Evolutionary conservation across 495 filamentous ascomycete genomes (phyloP), one percentile per base, ranked within the genome.

Genomic region (Penicillium tannophilum): DNA sequence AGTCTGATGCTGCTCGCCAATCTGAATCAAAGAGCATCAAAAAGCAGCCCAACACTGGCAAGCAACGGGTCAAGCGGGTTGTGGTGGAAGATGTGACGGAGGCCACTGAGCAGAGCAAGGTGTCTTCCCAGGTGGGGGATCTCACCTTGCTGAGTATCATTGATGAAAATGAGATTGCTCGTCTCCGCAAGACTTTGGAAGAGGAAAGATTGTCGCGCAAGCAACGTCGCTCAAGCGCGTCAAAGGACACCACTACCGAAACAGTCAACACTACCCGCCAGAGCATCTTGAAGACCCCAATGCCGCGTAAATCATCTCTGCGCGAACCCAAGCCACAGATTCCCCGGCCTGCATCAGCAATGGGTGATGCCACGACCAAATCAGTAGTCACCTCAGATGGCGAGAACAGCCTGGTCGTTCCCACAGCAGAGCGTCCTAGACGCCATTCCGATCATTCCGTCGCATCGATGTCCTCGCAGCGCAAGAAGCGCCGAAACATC

Each of bases 391-490:
- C 62, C 1, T 60, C 54, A 5, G 70, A 77, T 44, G 71, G 55
- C 16, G 71, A 76, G 3, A 66, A 58, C 31, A 72, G 68, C 48
- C 55, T 74, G 36, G 63, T 68, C 7, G 69, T 75, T 3, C 71
- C 70, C 1, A 65, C 57, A 33, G 46, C 44, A 6, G 72, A 75
- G 47, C 79, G 80, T 31, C 65, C 64, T 8, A 61, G 77, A 52
- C 76, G 79, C 20, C 73, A 82, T 56, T 83, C 80, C 14, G 79
- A 83, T 10, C 69, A 78, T 56, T 76, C 76, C 2, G 58, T 72
- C 7, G 57, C 64, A 1, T 46, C 69, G 3, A 33, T 57, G 8
- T 59, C 69, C 24, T 62, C 69, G 19, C 67, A 65, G 20, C 67
- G 69, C 10, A 74, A 70, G 23, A 76, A 72, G 47, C 70, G 67